Percentiles rank a stretch among this genome's conserved stretches.
Conservation (phyloP, 2,329 filamentous ascomycete genomes). For the Colletotrichum acutatum region DNA sequence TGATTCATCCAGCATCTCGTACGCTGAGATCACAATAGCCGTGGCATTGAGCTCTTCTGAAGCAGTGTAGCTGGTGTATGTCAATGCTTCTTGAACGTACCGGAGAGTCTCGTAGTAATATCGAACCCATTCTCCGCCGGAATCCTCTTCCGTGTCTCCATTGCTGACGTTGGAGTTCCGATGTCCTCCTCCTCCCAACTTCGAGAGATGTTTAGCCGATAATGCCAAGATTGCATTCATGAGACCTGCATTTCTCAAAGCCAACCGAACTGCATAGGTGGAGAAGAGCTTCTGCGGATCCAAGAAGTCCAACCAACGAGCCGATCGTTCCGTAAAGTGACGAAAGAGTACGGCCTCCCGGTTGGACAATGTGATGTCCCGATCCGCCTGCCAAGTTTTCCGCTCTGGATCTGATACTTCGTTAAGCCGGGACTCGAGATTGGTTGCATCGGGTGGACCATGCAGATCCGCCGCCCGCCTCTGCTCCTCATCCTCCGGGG, state of each 20-base stretch:
- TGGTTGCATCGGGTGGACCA: conserved; percentile 14
- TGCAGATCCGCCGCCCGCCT: neutral
- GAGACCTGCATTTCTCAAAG: conserved; percentile 63
- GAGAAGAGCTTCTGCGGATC: conserved; percentile 47
- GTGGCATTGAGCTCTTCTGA: conserved; percentile 69
- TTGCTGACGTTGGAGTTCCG: neutral
- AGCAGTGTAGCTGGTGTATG: conserved; percentile 66
- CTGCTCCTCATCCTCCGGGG: conserved; percentile 27
- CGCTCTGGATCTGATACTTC: conserved; percentile 37
- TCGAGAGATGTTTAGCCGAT: conserved; percentile 56
- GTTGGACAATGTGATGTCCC: conserved; percentile 38
- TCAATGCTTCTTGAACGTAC: conserved; percentile 69
- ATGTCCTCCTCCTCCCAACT: conserved; percentile 5
- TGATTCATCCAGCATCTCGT: conserved; percentile 73
- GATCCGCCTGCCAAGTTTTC: conserved; percentile 41
- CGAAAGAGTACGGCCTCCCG: conserved; percentile 43
- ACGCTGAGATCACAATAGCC: conserved; percentile 69
- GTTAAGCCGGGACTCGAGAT: conserved; percentile 14
- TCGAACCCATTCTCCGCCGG: conserved; percentile 48
- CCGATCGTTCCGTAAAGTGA: conserved; percentile 41
- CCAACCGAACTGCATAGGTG: conserved; percentile 46
- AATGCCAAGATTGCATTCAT: conserved; percentile 68
- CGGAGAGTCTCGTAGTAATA: conserved; percentile 73
- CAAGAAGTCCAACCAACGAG: conserved; percentile 44
- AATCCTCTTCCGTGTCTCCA: conserved; percentile 6